Evolutionary conservation across 768 basidiomycete genomes (phyloP).

Genomic region (Lentinula aciculospora): DNA sequence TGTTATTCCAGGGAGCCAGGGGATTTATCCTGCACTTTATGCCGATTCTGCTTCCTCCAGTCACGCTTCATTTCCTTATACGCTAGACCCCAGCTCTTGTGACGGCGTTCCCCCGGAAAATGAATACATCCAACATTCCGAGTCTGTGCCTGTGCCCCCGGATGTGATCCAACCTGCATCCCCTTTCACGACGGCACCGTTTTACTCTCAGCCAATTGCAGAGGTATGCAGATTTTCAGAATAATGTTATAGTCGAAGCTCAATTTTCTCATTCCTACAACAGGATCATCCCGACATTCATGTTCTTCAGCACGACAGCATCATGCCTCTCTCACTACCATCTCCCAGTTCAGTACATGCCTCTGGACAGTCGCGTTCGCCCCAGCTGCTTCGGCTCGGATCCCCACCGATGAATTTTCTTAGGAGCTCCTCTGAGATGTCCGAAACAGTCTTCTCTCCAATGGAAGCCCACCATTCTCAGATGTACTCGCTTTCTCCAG

Average conservation of each 20-base stretch:
- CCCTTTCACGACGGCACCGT: neutral
- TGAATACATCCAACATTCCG: neutral
- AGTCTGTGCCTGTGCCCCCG: neutral
- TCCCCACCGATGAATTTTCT: neutral
- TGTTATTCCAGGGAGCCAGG: neutral
- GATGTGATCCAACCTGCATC: neutral
- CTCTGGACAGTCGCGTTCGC: neutral
- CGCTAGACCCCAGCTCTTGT: neutral
- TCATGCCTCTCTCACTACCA: neutral
- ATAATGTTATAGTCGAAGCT: neutral
- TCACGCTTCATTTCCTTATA: neutral
- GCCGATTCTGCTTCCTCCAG: neutral
- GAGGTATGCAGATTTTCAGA: neutral
- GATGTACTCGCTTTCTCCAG: slow-evolving; percentile 5
- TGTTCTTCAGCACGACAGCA: neutral
- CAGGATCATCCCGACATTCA: slow-evolving; percentile 2
- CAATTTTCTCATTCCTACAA: neutral
- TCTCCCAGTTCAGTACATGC: neutral
- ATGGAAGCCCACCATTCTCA: neutral
- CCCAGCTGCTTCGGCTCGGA: neutral
- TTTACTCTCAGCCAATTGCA: neutral
- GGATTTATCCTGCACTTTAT: neutral
- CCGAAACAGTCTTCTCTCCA: neutral
- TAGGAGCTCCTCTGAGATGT: neutral
- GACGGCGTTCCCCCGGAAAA: neutral